Percentiles rank a stretch among this genome's conserved stretches.
Evolutionary conservation across 2,329 filamentous ascomycete genomes (phyloP).

Genomic region (Lecanicillium sp.): DNA sequence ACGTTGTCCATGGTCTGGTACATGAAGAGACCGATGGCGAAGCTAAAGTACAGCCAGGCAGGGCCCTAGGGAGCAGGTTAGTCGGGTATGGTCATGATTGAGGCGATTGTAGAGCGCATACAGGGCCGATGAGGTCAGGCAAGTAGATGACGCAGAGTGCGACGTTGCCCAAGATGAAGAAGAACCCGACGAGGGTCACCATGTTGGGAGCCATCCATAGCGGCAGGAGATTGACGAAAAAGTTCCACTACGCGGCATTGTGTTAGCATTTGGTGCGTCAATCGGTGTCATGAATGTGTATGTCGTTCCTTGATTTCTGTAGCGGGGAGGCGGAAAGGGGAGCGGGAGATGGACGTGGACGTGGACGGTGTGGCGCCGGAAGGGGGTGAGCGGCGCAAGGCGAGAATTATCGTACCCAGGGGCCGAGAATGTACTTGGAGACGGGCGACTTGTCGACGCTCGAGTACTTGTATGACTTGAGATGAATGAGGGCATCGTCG

Average conservation of each 20-base stretch:
- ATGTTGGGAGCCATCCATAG: conserved; percentile 97
- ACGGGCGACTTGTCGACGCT: conserved; percentile 93
- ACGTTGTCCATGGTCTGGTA: conserved; percentile 99
- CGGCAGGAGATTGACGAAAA: conserved; percentile 82
- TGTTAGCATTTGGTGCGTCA: conserved; percentile 14
- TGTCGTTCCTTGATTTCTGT: not conserved
- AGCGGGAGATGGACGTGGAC: conserved; percentile 4
- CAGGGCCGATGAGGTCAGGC: conserved; percentile 85
- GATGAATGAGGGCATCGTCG: conserved; percentile 82
- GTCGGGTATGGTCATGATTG: not conserved
- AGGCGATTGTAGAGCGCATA: conserved; percentile 38
- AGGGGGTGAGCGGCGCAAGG: not conserved
- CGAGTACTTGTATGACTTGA: conserved; percentile 96
- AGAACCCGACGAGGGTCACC: conserved; percentile 91
- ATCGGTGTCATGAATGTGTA: not conserved
- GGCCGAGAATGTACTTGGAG: conserved; percentile 87
- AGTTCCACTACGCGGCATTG: conserved; percentile 72
- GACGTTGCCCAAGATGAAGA: conserved; percentile 86
- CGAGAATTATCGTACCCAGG: conserved; percentile 65
- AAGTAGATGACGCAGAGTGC: conserved; percentile 67
- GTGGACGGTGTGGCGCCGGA: conserved; percentile 2
- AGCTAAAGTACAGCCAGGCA: conserved; percentile 91
- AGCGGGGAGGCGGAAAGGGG: not conserved
- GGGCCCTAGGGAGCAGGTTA: conserved; percentile 53
- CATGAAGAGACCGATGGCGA: conserved; percentile 94